Percentiles rank a stretch among this genome's conserved stretches.
Conservation (phyloP, 106 monocot genomes). For the Amphibolis antarctica region DNA sequence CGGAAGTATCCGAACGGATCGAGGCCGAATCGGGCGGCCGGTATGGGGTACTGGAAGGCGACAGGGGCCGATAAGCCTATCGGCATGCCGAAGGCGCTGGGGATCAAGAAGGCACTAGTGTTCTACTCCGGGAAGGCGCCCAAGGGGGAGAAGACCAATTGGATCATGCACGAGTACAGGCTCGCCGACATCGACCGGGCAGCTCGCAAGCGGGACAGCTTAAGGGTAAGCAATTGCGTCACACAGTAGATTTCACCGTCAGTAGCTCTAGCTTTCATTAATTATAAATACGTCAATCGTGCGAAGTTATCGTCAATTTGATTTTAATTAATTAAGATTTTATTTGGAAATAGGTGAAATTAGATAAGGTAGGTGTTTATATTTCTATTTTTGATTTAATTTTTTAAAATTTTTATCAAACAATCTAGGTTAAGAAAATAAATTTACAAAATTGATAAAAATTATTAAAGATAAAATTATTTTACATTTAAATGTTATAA, state of each 20-base stretch:
- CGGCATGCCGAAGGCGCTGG: constrained; percentile 42
- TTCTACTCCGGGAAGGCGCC: constrained; percentile 77
- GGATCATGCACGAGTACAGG: constrained; percentile 88
- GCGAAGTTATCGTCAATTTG: too few species aligned
- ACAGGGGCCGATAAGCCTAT: constrained; percentile 78
- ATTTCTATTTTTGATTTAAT: too few species aligned
- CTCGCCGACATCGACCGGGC: constrained; percentile 67
- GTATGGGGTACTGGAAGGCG: constrained; percentile 75
- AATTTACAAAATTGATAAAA: too few species aligned
- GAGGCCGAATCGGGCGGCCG: constrained; percentile 19
- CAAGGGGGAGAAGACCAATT: constrained; percentile 46
- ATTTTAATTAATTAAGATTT: too few species aligned
- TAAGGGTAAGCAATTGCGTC: background rate
- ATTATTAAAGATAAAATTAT: too few species aligned
- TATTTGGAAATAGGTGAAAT: too few species aligned
- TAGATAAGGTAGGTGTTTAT: too few species aligned
- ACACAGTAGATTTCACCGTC: background rate
- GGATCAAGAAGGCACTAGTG: constrained; percentile 76
- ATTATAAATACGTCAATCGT: background rate
- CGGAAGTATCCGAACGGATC: constrained; percentile 11
- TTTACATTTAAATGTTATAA: too few species aligned
- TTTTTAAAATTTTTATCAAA: too few species aligned
- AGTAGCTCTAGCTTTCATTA: too few species aligned
- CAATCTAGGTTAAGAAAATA: too few species aligned
- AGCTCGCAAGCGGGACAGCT: constrained; percentile 30